A percentile compares a stretch with the other conserved stretches of the same genome.
phyloP scores from a whole-genome alignment of 345 rosid genomes.

The Barbarea vulgaris region DNA sequence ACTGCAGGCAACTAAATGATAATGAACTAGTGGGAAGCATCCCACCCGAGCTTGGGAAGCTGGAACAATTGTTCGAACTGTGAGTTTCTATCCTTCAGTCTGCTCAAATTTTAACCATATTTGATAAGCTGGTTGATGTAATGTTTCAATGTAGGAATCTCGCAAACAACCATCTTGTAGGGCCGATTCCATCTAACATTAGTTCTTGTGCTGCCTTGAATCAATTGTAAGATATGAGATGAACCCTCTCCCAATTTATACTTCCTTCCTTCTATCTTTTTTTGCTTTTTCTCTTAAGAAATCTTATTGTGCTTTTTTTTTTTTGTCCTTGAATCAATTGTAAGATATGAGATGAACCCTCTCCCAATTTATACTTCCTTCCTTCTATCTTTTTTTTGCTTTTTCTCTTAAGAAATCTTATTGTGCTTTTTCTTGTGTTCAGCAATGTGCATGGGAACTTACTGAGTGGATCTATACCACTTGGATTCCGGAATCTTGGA shows the following conservation, averaged over 20 bases:
- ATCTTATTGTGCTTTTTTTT: too few relatives aligned
- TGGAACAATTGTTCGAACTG: slow-evolving; percentile 92
- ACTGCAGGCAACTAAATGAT: slow-evolving; percentile 75
- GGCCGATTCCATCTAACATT: slow-evolving; percentile 78
- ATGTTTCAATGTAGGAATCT: slow-evolving; percentile 63
- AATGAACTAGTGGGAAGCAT: slow-evolving; percentile 70
- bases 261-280: neutral
- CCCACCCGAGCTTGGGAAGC: slow-evolving; percentile 94
- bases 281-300: too few relatives aligned
- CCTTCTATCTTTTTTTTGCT: neutral
- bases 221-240: slow-evolving; percentile 62
- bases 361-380: neutral
- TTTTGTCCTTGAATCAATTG: slow-evolving; percentile 92
- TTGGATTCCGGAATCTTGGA: slow-evolving; percentile 63
- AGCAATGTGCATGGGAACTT: slow-evolving; percentile 90
- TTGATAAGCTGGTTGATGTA: neutral
- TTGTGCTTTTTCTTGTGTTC: neutral
- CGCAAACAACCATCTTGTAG: slow-evolving; percentile 76
- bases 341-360: slow-evolving; percentile 39
- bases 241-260: neutral
- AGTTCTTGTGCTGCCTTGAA: slow-evolving; percentile 87
- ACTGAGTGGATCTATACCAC: slow-evolving; percentile 75
- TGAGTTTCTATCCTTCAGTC: slow-evolving; percentile 32
- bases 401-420: neutral
- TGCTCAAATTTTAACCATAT: neutral